Base-by-base conservation (phyloP, 2,329 filamentous ascomycete species). In the Cercospora sp. region DNA sequence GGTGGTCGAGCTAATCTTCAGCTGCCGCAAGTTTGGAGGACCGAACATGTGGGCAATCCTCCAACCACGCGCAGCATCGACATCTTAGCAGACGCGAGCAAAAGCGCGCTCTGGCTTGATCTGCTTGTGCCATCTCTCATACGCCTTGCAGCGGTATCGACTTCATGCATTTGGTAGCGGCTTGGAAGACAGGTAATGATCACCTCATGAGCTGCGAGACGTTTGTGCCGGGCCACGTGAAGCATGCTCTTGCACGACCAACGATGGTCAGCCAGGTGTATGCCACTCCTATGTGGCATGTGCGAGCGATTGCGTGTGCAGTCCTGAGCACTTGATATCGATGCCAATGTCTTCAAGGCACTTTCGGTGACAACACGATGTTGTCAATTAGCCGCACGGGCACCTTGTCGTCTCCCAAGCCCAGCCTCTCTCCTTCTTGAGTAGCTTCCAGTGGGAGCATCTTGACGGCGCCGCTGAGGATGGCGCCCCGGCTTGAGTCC, bases 341-440 rank as follows among this genome's bases (percentile, higher is more conserved):
- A 40, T n/a, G 16, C 37, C 37, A n/a, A 16, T 1, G 26, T 53
- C 26, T 21, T 61, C 59, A 61, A 61, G 26, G 45, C 24, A n/a
- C 28, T 16, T 28, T 34, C 16, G 45, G 26, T 8, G 13, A 26
- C 12, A 63, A n/a, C 4, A 58, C 49, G 16, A 98, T 89, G 76
- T 99, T 99, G 77, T 99, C 95, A 78, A 99, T 97, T 80, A 99
- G 82, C 70, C 95, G 86, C 59, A 99, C 95, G 0, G 89, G 79
- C 16, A 92, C 91, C 1, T 90, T 90, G 3, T 88, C 89, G 65
- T 87, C 88, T 3, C 93, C 93, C 28, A 94, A 80, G 3, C 87
- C 87, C 30, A 84, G 79, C 72, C 93, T 89, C 79, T 98, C 94
- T 0, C 86, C 91, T 5, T 87, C 82, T 60, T 84, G 85, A 0